A percentile compares a stretch with the other conserved stretches of the same genome.
Evolutionary conservation across 495 filamentous ascomycete genomes (phyloP).

Genomic region (Amphirosellinia nigrospora): DNA sequence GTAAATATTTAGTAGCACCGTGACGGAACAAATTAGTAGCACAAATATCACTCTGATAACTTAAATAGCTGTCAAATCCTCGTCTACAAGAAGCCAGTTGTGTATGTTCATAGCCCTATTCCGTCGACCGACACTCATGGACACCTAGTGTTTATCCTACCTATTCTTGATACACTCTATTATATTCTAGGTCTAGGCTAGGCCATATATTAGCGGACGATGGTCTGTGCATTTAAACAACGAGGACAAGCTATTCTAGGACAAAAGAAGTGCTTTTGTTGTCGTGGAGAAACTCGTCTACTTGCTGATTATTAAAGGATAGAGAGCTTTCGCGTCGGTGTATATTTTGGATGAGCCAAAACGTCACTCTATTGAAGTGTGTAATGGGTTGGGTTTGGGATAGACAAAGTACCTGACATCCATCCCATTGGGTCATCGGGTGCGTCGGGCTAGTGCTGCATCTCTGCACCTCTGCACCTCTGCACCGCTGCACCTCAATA

Average conservation of each 20-base stretch:
- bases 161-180: neutral
- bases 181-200: neutral
- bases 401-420: neutral
- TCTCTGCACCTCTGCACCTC: neutral
- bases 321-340: neutral
- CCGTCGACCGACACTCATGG: neutral
- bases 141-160: neutral
- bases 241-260: neutral
- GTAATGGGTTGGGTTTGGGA: neutral
- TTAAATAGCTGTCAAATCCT: conserved; percentile 14
- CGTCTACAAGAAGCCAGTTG: neutral
- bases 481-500: neutral
- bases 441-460: conserved; percentile 9
- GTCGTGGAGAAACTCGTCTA: neutral
- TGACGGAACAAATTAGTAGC: neutral
- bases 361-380: neutral
- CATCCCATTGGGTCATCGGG: neutral
- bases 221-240: neutral
- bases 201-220: neutral
- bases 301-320: too few species aligned
- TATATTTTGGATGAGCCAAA: neutral
- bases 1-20: neutral
- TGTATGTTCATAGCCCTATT: neutral
- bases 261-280: neutral
- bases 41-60: neutral